Conservation (phyloP, 208 protist species). For the Trypanosoma cruzi region DNA sequence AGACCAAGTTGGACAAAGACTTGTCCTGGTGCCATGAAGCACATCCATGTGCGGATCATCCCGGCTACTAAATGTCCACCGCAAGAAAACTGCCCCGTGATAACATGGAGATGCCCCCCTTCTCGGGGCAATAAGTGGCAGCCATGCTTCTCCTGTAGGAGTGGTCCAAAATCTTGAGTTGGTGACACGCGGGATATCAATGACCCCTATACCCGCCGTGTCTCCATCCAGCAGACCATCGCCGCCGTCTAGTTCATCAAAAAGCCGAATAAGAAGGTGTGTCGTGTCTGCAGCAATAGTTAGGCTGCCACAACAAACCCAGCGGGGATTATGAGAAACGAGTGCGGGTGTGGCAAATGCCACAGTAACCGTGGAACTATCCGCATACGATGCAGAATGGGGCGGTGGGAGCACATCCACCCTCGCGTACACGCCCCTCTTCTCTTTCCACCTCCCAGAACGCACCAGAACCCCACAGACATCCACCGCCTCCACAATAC, state of each 20-base stretch:
- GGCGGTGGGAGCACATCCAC: constrained; percentile 14
- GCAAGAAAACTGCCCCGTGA: constrained; percentile 16
- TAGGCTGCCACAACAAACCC: constrained; percentile 6
- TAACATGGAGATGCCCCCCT: not conserved
- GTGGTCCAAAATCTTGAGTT: constrained; percentile 26
- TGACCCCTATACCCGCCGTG: not conserved
- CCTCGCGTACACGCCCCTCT: constrained; percentile 4
- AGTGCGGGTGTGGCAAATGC: not conserved
- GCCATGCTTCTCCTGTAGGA: constrained; percentile 12
- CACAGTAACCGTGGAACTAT: not conserved
- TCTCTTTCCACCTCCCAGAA: not conserved
- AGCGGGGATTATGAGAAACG: not conserved
- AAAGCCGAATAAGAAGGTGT: constrained; percentile 16
- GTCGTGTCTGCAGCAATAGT: constrained; percentile 13
- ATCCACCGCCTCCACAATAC: constrained; percentile 12
- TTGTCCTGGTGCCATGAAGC: not conserved
- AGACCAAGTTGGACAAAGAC: constrained; percentile 1
- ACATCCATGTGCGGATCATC: not conserved
- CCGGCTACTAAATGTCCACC: constrained; percentile 17
- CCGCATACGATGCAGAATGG: not conserved
- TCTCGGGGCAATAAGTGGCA: constrained; percentile 3
- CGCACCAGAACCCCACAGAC: not conserved
- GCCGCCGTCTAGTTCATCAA: not conserved
- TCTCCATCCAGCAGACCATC: not conserved
- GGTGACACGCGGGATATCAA: constrained; percentile 17